phyloP scores from a whole-genome alignment of 1,284 basidiomycete species.

The Porogramme epimiltina region DNA sequence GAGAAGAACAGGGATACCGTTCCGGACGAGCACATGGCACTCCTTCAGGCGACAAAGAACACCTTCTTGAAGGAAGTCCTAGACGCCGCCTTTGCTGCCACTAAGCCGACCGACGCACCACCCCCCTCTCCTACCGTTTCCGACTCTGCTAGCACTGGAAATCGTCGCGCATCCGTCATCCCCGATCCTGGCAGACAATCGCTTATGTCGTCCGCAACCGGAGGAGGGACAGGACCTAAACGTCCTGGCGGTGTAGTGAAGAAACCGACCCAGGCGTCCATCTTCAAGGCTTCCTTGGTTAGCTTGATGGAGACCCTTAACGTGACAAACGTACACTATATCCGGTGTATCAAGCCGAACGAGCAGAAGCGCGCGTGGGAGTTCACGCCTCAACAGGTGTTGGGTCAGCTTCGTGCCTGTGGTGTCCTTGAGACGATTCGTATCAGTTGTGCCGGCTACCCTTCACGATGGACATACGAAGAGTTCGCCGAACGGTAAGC shows the following conservation, averaged over 20 bases:
- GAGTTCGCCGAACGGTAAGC: conserved; percentile 97
- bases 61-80: conserved; percentile 94
- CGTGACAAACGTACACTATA: conserved; percentile 98
- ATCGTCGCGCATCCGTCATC: conserved; percentile 79
- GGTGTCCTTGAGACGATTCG: conserved; percentile 99
- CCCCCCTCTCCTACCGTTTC: conserved; percentile 73
- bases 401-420: conserved; percentile 95
- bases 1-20: conserved; percentile 99
- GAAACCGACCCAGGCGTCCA: conserved; percentile 97
- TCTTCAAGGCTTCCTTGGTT: conserved; percentile 96
- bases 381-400: conserved; percentile 93
- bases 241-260: conserved; percentile 70
- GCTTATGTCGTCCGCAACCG: conserved; percentile 54
- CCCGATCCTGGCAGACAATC: conserved; percentile 83
- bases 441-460: conserved; percentile 98
- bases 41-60: conserved; percentile 88
- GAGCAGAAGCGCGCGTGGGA: conserved; percentile 97
- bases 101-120: conserved; percentile 64
- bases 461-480: conserved; percentile 98
- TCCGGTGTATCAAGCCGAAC: conserved; percentile 99
- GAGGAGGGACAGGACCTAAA: conserved; percentile 44
- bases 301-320: conserved; percentile 97
- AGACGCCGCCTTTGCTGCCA: conserved; percentile 82
- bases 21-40: conserved; percentile 93
- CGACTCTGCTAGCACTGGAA: conserved; percentile 72